Percentiles rank a stretch among this genome's conserved stretches.
Evolutionary conservation across 2,329 filamentous ascomycete genomes (phyloP).

Genomic region (Fusarium sp.): DNA sequence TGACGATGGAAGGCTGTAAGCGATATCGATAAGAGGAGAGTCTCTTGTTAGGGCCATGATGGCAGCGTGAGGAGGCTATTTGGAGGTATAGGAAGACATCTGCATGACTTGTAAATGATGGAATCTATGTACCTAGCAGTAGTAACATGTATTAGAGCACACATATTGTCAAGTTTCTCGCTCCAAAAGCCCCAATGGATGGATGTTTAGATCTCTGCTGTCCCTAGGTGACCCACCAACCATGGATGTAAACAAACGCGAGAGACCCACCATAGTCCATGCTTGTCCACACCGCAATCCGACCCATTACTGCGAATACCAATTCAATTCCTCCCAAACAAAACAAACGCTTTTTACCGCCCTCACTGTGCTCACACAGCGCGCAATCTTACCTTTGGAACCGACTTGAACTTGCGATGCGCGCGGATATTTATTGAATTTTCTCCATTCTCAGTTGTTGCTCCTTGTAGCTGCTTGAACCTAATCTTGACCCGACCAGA

Average conservation of each 20-base stretch:
- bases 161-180: conserved; percentile 7
- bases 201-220: conserved; percentile 36
- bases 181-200: conserved; percentile 4
- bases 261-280: conserved; percentile 36
- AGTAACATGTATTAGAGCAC: neutral
- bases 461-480: conserved; percentile 20
- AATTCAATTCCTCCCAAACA: conserved; percentile 36
- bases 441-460: conserved; percentile 6
- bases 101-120: no score
- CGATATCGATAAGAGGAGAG: neutral
- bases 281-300: conserved; percentile 12
- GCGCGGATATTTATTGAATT: conserved; percentile 26
- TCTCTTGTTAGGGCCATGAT: neutral
- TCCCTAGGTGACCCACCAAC: conserved; percentile 28
- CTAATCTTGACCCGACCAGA: conserved; percentile 6
- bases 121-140: no score
- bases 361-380: conserved; percentile 11
- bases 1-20: neutral
- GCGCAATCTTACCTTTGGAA: conserved; percentile 11
- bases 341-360: conserved; percentile 26
- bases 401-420: conserved; percentile 35
- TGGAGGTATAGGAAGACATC: no score
- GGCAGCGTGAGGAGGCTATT: no score
- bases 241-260: conserved; percentile 52
- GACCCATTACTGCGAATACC: conserved; percentile 26